A percentile compares a stretch with the other conserved stretches of the same genome.
These are phyloP conservation scores for Punica granatum DNA, from an alignment of 345 rosid genomes.

Conservation along the genomic window DNA sequence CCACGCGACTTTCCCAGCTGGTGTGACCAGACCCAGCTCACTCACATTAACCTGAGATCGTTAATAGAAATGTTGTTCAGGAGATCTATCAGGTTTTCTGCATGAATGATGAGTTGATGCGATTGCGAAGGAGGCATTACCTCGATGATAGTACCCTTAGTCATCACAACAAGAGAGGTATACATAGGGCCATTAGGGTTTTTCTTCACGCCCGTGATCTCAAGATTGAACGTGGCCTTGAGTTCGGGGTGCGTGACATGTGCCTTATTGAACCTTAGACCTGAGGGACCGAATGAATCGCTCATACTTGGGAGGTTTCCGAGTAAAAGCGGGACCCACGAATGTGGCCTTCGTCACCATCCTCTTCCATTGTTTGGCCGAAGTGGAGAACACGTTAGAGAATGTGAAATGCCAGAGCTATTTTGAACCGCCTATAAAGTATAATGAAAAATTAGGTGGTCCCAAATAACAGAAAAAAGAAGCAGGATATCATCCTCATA, in stretches of 20 bases:
- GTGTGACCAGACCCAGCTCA: constrained; percentile 84
- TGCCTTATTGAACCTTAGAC: constrained; percentile 81
- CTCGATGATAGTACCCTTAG: constrained; percentile 88
- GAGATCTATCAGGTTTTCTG: too few species aligned
- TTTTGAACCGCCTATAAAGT: background rate
- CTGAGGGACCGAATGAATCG: constrained; percentile 88
- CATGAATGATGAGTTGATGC: background rate
- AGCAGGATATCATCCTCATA: too few species aligned
- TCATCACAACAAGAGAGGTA: constrained; percentile 82
- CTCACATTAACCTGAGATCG: constrained; percentile 72
- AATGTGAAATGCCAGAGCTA: background rate
- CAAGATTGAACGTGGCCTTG: constrained; percentile 79
- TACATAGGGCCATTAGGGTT: constrained; percentile 92
- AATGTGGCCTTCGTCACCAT: constrained; percentile 93
- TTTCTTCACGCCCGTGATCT: constrained; percentile 80
- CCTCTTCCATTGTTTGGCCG: constrained; percentile 96
- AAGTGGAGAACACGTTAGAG: background rate
- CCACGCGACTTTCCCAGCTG: constrained; percentile 88
- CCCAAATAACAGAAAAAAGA: too few species aligned
- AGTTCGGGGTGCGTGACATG: constrained; percentile 94
- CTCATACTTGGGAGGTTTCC: constrained; percentile 97
- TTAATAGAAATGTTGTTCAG: background rate
- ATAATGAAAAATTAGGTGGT: too few species aligned
- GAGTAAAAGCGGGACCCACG: constrained; percentile 80
- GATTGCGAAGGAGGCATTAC: constrained; percentile 18